Percentiles rank a stretch among this genome's conserved stretches.
Evolutionary conservation across 2,329 filamentous ascomycete species (phyloP).

Genomic region (Aspergillus versicolor): DNA sequence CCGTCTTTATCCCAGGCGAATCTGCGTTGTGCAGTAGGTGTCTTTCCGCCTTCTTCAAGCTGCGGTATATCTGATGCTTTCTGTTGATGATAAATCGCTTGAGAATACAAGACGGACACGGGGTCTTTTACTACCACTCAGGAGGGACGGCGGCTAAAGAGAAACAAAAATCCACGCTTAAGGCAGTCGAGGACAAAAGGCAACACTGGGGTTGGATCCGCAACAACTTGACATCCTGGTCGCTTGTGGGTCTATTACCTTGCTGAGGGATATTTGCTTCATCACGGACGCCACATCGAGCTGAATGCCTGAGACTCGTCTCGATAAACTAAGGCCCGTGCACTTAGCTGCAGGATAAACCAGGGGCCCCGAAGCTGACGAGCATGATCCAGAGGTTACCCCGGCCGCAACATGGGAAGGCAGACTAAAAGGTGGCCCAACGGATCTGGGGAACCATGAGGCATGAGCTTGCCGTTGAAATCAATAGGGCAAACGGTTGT

Average conservation of each 20-base stretch:
- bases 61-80: neutral
- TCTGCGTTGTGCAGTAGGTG: conserved; percentile 2
- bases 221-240: neutral
- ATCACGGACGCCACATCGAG: neutral
- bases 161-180: conserved; percentile 3
- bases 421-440: neutral
- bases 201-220: neutral
- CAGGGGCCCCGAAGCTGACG: neutral
- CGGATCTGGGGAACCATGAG: neutral
- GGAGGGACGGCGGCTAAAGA: neutral
- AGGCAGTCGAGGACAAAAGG: neutral
- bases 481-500: neutral
- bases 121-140: neutral
- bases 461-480: neutral
- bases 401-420: neutral
- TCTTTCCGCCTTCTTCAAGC: neutral
- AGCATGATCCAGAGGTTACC: neutral
- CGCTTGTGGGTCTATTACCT: neutral
- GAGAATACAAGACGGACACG: neutral
- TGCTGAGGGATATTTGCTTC: neutral
- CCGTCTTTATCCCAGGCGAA: neutral
- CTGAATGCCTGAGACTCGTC: neutral
- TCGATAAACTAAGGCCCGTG: neutral
- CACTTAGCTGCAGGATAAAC: neutral
- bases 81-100: neutral